Evolutionary conservation across 805 yeast species (phyloP), one percentile per base, ranked within the genome.

Genomic region (Saturnispora zaruensis): DNA sequence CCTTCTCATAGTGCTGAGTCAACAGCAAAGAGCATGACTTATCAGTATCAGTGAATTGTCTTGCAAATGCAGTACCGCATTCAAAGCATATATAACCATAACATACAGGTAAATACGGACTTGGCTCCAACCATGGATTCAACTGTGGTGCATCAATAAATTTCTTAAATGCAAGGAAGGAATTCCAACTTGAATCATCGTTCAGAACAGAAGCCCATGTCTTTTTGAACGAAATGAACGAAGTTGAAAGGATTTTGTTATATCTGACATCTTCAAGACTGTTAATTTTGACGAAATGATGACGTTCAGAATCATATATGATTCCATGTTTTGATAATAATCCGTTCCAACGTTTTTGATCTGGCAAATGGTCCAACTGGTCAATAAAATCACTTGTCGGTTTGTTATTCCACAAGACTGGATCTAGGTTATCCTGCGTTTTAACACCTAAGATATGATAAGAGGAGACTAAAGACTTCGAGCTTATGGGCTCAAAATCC

Each of bases 1-100:
- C 47, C 25, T 45, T 45, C 36, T 45, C 47, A 36, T 36, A 45
- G 36, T 45, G 47, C 20, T 45, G 47, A n/a, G 13, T 20, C 18
- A 45, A 26, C n/a, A 36, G 18, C n/a, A 20, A 14, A n/a, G 32
- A 23, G 14, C 36, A 24, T 16, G 41, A 24, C 26, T 45, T 45
- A 25, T 25, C 47, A 3, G 46, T 44, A 36, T 25, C 37, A 20
- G 32, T 26, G 25, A 45, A 36, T 7, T 34, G 32, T 34, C 33
- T 45, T n/a, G 41, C 41, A n/a, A 34, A 45, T 4, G 41, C 47
- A 9, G 47, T n/a, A 9, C 47, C 47, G 26, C 47, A 45, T 14
- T 34, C 41, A 16, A 21, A 45, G 13, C 47, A 45, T 5, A 45
- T 18, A 36, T 30, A 45, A 8, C 47, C 47, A 23, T 32, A 25